These are phyloP conservation scores for Serendipita sp. DNA, from an alignment of 768 basidiomycete species.

Conservation along the genomic window DNA sequence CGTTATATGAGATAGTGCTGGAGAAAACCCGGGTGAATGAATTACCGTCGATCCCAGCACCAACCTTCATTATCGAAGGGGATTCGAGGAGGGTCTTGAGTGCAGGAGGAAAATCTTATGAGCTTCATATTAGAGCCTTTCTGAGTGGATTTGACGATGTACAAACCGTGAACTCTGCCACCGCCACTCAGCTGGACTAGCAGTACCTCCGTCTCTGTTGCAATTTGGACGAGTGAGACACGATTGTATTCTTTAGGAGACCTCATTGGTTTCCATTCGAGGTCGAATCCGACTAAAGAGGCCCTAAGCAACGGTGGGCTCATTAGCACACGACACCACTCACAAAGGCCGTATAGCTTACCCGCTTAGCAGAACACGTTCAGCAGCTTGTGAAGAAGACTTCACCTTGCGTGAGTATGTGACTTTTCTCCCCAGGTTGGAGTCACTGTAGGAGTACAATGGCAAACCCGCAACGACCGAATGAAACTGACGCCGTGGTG, in stretches of 20 bases:
- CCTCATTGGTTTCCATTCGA: constrained; percentile 1
- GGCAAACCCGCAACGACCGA: not conserved
- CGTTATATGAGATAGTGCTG: not conserved
- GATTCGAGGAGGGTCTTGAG: not conserved
- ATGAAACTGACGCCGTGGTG: not conserved
- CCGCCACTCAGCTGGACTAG: not conserved
- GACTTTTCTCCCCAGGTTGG: not conserved
- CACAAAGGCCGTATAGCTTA: not conserved
- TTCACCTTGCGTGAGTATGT: not conserved
- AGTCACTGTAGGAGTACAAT: not conserved
- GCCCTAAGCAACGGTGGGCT: not conserved
- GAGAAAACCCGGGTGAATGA: too few species aligned
- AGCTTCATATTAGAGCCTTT: not conserved
- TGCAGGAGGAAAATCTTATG: not conserved
- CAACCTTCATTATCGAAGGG: not conserved
- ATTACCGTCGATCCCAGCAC: not conserved
- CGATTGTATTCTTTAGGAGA: not conserved
- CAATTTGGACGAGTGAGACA: not conserved
- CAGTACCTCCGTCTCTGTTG: not conserved
- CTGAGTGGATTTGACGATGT: not conserved
- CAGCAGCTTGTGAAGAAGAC: not conserved
- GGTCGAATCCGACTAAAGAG: not conserved
- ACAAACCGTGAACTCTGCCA: not conserved
- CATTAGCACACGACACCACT: not conserved
- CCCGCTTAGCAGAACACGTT: not conserved